Evolutionary conservation across 805 yeast genomes (phyloP).

Genomic region (Hanseniaspora occidentalis): DNA sequence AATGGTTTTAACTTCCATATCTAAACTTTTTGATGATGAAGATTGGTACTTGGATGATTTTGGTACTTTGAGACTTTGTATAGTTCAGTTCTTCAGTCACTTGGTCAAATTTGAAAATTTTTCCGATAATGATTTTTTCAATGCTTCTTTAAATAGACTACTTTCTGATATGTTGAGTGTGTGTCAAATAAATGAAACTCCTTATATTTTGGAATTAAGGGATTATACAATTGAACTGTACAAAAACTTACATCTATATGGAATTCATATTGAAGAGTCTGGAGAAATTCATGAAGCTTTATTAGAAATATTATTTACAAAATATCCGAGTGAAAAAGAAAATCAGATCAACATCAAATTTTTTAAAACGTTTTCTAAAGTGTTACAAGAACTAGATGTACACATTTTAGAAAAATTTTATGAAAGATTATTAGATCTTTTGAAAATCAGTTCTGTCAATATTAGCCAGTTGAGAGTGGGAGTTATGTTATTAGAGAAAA

Average conservation of each 20-base stretch:
- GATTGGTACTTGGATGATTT: conserved; percentile 47
- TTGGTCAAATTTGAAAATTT: conserved; percentile 11
- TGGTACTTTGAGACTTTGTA: conserved; percentile 34
- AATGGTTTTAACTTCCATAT: conserved; percentile 44
- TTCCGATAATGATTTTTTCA: conserved; percentile 14
- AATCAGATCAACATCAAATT: conserved; percentile 26
- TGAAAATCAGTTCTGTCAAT: conserved; percentile 13
- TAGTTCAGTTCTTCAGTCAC: conserved; percentile 33
- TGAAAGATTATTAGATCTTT: conserved; percentile 26
- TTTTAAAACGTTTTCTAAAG: conserved; percentile 26
- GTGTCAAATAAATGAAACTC: conserved; percentile 25
- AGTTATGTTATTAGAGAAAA: conserved; percentile 25
- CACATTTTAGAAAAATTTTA: conserved; percentile 23
- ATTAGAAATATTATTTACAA: conserved; percentile 29
- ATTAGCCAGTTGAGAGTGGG: conserved; percentile 34
- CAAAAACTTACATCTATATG: conserved; percentile 18
- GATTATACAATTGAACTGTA: conserved; percentile 35
- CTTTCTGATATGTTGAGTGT: conserved; percentile 22
- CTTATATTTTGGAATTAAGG: conserved; percentile 29
- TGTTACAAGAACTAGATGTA: conserved; percentile 21
- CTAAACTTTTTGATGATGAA: conserved; percentile 50
- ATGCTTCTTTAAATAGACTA: conserved; percentile 34
- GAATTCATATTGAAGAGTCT: conserved; percentile 19
- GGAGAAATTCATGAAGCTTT: conserved; percentile 30
- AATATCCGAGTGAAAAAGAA: conserved; percentile 12